These are phyloP conservation scores for Penicillium olsonii DNA, from an alignment of 2,329 filamentous ascomycete genomes.

Conservation along the genomic window DNA sequence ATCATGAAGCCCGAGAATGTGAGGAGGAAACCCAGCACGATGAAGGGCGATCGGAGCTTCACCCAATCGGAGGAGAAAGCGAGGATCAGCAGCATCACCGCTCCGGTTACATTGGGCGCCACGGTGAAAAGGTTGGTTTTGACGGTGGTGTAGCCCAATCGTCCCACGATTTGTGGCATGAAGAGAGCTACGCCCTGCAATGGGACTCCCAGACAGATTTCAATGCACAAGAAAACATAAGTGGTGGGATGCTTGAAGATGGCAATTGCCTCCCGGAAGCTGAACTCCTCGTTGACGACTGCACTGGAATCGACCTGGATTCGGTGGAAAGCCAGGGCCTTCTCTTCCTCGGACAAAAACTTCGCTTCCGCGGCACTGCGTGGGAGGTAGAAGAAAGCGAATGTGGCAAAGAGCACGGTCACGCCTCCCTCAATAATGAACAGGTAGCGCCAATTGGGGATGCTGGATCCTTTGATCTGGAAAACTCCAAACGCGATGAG, in stretches of 20 bases:
- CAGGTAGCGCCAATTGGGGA: slow-evolving; percentile 56
- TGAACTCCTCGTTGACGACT: slow-evolving; percentile 59
- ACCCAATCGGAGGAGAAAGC: slow-evolving; percentile 70
- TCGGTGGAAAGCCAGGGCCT: slow-evolving; percentile 68
- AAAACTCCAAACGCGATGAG: slow-evolving; percentile 63
- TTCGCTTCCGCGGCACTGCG: slow-evolving; percentile 62
- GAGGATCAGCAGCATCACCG: slow-evolving; percentile 69
- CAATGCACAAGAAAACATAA: slow-evolving; percentile 58
- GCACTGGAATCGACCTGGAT: slow-evolving; percentile 75
- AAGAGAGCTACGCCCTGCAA: slow-evolving; percentile 60
- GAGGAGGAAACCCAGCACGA: slow-evolving; percentile 70
- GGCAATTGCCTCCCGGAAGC: slow-evolving; percentile 52
- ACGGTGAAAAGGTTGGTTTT: slow-evolving; percentile 81
- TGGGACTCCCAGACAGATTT: slow-evolving; percentile 62
- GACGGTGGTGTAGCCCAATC: slow-evolving; percentile 56
- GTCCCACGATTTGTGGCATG: slow-evolving; percentile 58
- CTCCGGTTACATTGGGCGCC: slow-evolving; percentile 74
- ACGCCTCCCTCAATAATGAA: slow-evolving; percentile 60
- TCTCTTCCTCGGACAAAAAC: slow-evolving; percentile 68
- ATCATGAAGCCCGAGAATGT: slow-evolving; percentile 79
- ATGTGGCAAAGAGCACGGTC: slow-evolving; percentile 62
- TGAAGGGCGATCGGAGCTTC: slow-evolving; percentile 71
- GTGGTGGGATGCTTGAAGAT: slow-evolving; percentile 58
- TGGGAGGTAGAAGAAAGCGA: slow-evolving; percentile 71
- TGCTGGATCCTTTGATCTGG: slow-evolving; percentile 52